A percentile compares a stretch with the other conserved stretches of the same genome.
phyloP scores from a whole-genome alignment of 257 asterid species.

The Plantago ovata region DNA sequence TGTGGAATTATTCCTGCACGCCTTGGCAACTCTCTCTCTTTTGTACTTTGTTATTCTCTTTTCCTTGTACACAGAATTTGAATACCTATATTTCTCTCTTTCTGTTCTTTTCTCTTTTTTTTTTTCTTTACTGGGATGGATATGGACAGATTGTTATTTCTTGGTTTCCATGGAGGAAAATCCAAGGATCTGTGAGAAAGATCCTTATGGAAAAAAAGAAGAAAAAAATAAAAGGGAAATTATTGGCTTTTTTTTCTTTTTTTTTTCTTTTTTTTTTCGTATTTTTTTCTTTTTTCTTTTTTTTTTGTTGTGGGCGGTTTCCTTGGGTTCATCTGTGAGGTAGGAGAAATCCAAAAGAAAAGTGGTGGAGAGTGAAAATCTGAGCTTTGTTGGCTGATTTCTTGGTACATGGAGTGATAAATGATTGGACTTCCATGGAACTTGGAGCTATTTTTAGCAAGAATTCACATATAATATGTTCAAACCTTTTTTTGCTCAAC shows the following conservation, averaged over 20 bases:
- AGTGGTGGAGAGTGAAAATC: slow-evolving; percentile 34
- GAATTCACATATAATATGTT: too few species aligned
- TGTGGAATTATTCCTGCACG: slow-evolving; percentile 56
- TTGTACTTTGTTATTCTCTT: background rate
- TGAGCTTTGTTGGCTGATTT: slow-evolving; percentile 3
- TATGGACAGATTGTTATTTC: slow-evolving; percentile 35
- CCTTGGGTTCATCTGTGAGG: slow-evolving; percentile 13
- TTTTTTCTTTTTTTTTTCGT: background rate
- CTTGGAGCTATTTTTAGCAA: background rate
- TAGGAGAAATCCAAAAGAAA: slow-evolving; percentile 7
- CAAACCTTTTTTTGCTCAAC: too few species aligned
- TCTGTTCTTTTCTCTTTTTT: background rate
- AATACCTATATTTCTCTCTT: background rate
- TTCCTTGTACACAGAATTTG: background rate
- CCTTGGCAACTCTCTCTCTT: slow-evolving; percentile 26
- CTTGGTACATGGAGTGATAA: background rate
- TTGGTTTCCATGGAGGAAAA: slow-evolving; percentile 36
- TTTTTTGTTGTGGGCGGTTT: slow-evolving; percentile 6
- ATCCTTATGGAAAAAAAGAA: slow-evolving; percentile 9
- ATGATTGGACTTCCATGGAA: slow-evolving; percentile 2
- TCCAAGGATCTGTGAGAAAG: slow-evolving; percentile 14
- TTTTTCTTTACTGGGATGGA: slow-evolving; percentile 25
- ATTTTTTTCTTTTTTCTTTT: background rate
- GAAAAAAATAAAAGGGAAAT: slow-evolving; percentile 1
- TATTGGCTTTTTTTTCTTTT: background rate